These are phyloP conservation scores for Medicago truncatula DNA, from an alignment of 306 rosid genomes.

Conservation along the genomic window DNA sequence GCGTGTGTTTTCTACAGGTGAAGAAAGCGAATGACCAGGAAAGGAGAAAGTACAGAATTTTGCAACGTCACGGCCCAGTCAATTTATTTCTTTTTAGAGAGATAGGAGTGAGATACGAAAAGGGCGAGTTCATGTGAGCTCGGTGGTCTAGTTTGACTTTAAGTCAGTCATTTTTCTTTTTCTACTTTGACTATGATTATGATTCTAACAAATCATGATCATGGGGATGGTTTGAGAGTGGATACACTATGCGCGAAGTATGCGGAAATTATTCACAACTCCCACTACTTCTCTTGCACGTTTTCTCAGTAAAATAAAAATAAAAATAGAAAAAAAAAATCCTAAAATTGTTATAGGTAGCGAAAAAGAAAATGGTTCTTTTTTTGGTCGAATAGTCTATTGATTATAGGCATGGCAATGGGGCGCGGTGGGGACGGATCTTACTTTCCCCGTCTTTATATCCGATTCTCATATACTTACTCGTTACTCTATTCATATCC, in stretches of 20 bases:
- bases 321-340: no score
- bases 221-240: neutral
- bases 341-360: no score
- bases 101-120: neutral
- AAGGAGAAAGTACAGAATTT: neutral
- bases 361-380: no score
- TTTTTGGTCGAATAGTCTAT: no score
- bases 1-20: neutral
- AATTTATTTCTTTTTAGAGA: slow-evolving; percentile 17
- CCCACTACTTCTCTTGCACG: slow-evolving; percentile 20
- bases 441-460: no score
- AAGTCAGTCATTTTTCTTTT: neutral
- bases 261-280: neutral
- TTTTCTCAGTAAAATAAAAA: neutral
- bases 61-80: no score
- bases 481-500: no score
- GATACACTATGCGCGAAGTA: neutral
- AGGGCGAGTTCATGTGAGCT: slow-evolving; percentile 35
- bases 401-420: no score
- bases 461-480: no score
- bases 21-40: neutral
- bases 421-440: no score
- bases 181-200: neutral
- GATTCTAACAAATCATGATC: slow-evolving; percentile 32
- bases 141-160: neutral